Evolutionary conservation across 768 basidiomycete species (phyloP).

Genomic region (Termitomyces sp.): DNA sequence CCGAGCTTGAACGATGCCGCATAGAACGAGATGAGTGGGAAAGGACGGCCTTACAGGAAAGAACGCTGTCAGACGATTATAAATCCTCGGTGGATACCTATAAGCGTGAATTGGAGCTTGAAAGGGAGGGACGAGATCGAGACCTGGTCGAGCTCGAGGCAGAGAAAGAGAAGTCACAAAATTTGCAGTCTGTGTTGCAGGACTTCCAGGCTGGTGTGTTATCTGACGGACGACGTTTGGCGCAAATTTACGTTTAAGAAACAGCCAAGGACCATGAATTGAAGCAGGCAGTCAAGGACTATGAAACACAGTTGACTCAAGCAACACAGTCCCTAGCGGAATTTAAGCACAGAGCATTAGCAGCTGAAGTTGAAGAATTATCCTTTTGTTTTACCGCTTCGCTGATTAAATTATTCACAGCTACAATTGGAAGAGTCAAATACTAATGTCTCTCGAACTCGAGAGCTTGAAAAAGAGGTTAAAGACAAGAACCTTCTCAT

Average conservation of each 20-base stretch:
- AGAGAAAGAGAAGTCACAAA: conserved; percentile 70
- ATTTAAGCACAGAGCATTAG: conserved; percentile 81
- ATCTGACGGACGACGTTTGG: neutral
- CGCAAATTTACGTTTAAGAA: conserved; percentile 4
- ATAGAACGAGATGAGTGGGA: conserved; percentile 71
- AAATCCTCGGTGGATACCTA: conserved; percentile 49
- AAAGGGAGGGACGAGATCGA: conserved; percentile 51
- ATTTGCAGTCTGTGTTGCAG: conserved; percentile 88
- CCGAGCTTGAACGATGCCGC: conserved; percentile 82
- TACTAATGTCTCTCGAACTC: conserved; percentile 57
- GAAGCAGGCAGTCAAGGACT: conserved; percentile 76
- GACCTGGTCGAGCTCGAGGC: conserved; percentile 52
- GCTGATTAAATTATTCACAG: conserved; percentile 26
- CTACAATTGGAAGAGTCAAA: conserved; percentile 70
- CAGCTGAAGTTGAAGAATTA: conserved; percentile 65
- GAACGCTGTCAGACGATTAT: conserved; percentile 65
- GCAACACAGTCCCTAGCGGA: conserved; percentile 79
- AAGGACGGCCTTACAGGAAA: conserved; percentile 49
- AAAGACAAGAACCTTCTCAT: conserved; percentile 95
- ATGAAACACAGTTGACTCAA: conserved; percentile 66
- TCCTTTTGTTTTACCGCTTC: neutral
- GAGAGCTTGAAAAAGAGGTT: conserved; percentile 80
- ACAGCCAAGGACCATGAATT: conserved; percentile 89
- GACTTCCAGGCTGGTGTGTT: conserved; percentile 89
- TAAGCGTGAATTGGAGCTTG: conserved; percentile 61